Evolutionary conservation across 1,284 basidiomycete species (phyloP), one percentile per base, ranked within the genome.

Genomic region (Golubevia sp.): DNA sequence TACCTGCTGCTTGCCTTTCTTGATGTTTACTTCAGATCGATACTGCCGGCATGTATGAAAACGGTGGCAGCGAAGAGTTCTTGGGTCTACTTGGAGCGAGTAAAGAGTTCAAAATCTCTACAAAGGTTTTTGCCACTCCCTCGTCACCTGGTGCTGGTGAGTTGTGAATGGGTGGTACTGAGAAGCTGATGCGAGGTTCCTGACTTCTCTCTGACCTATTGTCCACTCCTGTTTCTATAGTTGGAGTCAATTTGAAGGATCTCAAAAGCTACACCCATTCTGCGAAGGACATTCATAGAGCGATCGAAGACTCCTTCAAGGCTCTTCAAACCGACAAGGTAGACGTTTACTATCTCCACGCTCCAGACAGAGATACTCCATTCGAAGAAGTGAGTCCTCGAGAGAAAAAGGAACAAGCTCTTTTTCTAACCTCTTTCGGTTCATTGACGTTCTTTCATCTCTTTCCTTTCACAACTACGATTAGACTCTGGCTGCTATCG

Each of bases 401-500:
- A n/a, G n/a, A 44, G 18, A 44, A 18, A 44, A 8, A 44, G 38
- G 38, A 44, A 44, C 38, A 44, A 44, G 38, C 38, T 44, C 38
- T 44, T 44, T 8, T 44, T 44, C 18, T 44, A 8, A 44, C 38
- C 38, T 44, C 38, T 44, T 44, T 44, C 38, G 38, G 11, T 18
- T 44, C 18, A 13, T 44, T 44, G 38, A 44, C 38, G 38, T 44
- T 44, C 38, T 44, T 18, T 44, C 38, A 44, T 44, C 38, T 44
- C 38, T 44, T 11, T 44, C 38, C 38, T 44, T 13, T 44, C 2
- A 18, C 38, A 44, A 13, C 38, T 18, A 3, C 30, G 30, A 5
- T 34, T 34, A 7, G 26, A 74, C 74, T 13, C 58, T 76, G 13
- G 38, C 44, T 2, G 74, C 71, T 0, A 59, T 76, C 27, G 63